Base-by-base conservation (phyloP, 805 yeast species). In the Ogataea kodamae region DNA sequence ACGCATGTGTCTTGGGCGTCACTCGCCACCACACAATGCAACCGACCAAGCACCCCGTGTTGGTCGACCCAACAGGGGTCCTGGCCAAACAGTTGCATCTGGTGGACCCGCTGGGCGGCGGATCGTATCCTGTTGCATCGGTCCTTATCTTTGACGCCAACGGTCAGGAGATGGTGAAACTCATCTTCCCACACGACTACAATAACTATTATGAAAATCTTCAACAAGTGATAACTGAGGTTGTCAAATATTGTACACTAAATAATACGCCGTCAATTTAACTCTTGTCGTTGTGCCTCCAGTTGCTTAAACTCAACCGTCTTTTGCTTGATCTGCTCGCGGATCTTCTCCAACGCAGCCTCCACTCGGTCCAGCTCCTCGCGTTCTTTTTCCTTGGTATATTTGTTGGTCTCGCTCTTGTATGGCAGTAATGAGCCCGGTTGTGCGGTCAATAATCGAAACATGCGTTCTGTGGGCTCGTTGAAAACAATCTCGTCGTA, bases 401-500 rank as follows among this genome's bases (percentile, higher is more conserved):
- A 62, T 25, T 47, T 47, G 22, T 47, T 40, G 8, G 42, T 42
- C 6, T 42, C 49, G 32, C 52, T 50, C 18, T 59, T 42, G 45
- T 35, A 57, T 4, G 76, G 68, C 54, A 75, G 44, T 48, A 70
- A 43, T 50, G 81, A 68, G 28, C 78, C 67, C 4, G 95, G 90
- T 39, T 72, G 70, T 22, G 67, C 57, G 5, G 95, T 84, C 50
- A 90, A 68, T 4, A 78, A 64, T 46, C 81, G 86, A 62, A 92
- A 90, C 60, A 88, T 75, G 13, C 72, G 72, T 48, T 92, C 97
- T 5, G 96, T 88, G 3, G 98, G 98, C 58, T 92, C 98, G 55
- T 83, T 86, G 54, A 92, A 92, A 2, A 92, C 95, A 12, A 92
- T 64, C 55, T 92, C 98, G 54, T 92, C 98, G 50, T 82, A 92